Evolutionary conservation across 768 basidiomycete species (phyloP), one percentile per base, ranked within the genome.

Genomic region (Lentinula sp.): DNA sequence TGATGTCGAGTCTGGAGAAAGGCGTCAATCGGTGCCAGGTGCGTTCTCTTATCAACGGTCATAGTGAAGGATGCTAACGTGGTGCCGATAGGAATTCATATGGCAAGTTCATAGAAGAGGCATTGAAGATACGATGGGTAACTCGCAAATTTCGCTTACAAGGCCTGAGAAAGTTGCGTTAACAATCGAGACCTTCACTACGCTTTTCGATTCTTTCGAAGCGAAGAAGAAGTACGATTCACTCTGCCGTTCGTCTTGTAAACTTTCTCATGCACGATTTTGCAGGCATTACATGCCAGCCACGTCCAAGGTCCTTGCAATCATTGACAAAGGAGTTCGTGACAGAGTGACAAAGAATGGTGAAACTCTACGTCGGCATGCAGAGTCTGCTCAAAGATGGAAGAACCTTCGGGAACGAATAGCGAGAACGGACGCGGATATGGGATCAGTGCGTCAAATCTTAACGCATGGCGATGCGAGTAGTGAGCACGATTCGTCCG

Each of bases 281-380:
- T 37, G 50, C 67, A 95, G 93, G 69, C 94, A 97, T 71, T 98
- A 98, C 70, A 87, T 93, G 76, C 97, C 96, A 1, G 93, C 94
- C 40, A 91, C 91, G 3, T 89, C 87, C 6, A 95, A 96, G 69
- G 95, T 96, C 51, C 80, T 98, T 28, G 85, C 89, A 28, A 95
- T 97, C 66, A 89, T 98, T 67, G 93, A 94, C 71, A 97, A 93
- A 73, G 95, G 95, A 28, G 90, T 98, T 32, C 84, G 85, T 60
- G 95, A 97, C 64, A 85, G 95, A 59, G 88, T 94, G 5, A 98
- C 95, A 21, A 95, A 94, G 82, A 98, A 98, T 64, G 96, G 96
- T 1, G 96, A 98, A 75, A 93, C 93, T 37, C 74, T 98, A 53
- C 82, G 95, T 62, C 80, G 93, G 65, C 92, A 93, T 70, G 89